Percentiles rank a stretch among this genome's conserved stretches.
phyloP scores from a whole-genome alignment of 208 protist genomes.

The Wallacemonas sp. region DNA sequence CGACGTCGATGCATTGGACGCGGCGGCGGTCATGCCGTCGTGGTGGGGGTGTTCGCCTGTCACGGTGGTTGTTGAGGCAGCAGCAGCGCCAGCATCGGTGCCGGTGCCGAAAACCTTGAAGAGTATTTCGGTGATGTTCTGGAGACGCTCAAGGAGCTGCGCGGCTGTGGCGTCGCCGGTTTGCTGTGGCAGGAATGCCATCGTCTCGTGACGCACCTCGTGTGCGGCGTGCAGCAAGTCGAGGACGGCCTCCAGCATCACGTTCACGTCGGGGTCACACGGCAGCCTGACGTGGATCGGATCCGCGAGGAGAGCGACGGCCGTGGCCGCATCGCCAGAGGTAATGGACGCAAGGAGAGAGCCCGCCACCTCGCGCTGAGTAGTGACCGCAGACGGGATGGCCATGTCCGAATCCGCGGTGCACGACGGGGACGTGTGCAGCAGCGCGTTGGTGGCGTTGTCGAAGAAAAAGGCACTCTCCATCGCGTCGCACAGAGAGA shows the following conservation, averaged over 20 bases:
- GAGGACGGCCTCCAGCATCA: not conserved
- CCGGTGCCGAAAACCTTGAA: slow-evolving; percentile 3
- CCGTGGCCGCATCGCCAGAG: not conserved
- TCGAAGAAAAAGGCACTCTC: slow-evolving; percentile 63
- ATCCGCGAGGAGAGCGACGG: not conserved
- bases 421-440: too few species aligned
- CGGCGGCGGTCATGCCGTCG: not conserved
- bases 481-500: slow-evolving; percentile 46
- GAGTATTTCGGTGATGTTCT: not conserved
- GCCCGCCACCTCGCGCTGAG: too few species aligned
- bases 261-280: slow-evolving; percentile 11
- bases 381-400: not conserved
- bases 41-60: not conserved
- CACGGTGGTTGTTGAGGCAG: too few species aligned
- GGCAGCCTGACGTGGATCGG: not conserved
- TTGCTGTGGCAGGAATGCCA: not conserved
- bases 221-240: not conserved
- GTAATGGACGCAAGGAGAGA: too few species aligned
- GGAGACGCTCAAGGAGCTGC: not conserved
- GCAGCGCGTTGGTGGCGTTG: slow-evolving; percentile 39
- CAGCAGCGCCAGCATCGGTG: too few species aligned
- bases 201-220: not conserved
- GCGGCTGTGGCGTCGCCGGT: not conserved
- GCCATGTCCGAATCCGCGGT: too few species aligned
- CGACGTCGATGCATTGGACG: not conserved